phyloP scores from a whole-genome alignment of 192 early-diverging fungal species.

The Borealophlyctis nickersoniae region DNA sequence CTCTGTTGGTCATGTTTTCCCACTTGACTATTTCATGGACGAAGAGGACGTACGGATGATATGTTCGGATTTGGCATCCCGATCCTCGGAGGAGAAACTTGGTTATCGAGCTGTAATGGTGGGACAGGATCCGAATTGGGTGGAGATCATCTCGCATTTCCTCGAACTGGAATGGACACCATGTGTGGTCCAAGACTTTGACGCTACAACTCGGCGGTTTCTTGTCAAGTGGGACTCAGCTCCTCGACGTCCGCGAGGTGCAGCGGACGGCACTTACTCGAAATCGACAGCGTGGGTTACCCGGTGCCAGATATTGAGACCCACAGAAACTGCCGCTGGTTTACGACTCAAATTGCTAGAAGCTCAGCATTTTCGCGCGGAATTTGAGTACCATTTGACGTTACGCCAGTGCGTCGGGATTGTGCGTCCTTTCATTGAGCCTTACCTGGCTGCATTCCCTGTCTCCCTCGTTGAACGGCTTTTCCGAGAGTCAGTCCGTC shows the following conservation, averaged over 20 bases:
- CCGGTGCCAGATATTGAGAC: neutral
- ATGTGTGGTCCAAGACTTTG: constrained; percentile 1
- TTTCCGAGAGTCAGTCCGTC: too few relatives aligned
- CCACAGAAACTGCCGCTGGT: neutral
- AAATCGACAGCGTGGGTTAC: constrained; percentile 2
- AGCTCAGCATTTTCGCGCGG: neutral
- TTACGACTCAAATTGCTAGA: neutral
- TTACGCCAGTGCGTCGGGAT: constrained; percentile 7
- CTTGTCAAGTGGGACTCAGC: neutral
- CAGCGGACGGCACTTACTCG: too few relatives aligned
- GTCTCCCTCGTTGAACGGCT: neutral
- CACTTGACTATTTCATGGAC: constrained; percentile 15
- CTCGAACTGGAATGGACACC: neutral
- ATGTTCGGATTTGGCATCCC: neutral
- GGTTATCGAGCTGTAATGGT: neutral
- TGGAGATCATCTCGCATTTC: neutral
- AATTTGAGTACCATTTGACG: constrained; percentile 11
- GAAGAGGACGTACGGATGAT: neutral
- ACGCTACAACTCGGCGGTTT: neutral
- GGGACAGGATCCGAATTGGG: neutral
- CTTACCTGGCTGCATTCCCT: neutral
- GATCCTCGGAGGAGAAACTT: too few relatives aligned
- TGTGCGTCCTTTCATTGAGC: constrained; percentile 1
- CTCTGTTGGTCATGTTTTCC: constrained; percentile 2
- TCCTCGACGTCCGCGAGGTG: neutral